A percentile compares a stretch with the other conserved stretches of the same genome.
Conservation (phyloP, 2,329 filamentous ascomycete genomes). For the Diplodia mutila region DNA sequence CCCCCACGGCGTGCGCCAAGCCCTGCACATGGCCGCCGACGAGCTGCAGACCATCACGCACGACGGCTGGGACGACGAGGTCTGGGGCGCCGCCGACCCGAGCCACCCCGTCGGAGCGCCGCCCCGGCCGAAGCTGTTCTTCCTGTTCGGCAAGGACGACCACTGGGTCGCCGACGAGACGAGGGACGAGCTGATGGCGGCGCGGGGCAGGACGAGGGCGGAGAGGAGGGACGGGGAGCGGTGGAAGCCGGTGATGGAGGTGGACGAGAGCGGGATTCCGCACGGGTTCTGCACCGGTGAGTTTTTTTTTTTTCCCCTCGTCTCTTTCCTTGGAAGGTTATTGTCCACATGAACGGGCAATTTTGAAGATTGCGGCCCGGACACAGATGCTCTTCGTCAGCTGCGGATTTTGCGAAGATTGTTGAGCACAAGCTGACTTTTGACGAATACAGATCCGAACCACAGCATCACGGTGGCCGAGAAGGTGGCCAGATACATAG, state of each 20-base stretch:
- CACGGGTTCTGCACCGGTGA: slow-evolving; percentile 64
- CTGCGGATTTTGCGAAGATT: too few species aligned
- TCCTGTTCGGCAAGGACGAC: slow-evolving; percentile 63
- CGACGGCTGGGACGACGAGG: slow-evolving; percentile 61
- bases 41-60: slow-evolving; percentile 61
- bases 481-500: slow-evolving; percentile 55
- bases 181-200: slow-evolving; percentile 57
- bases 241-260: slow-evolving; percentile 57
- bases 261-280: slow-evolving; percentile 59
- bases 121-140: slow-evolving; percentile 53
- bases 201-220: slow-evolving; percentile 41
- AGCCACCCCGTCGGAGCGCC: not conserved
- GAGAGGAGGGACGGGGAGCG: slow-evolving; percentile 35
- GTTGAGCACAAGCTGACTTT: not conserved
- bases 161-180: slow-evolving; percentile 65
- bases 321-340: too few species aligned
- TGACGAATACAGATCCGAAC: slow-evolving; percentile 39
- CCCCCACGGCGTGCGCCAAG: slow-evolving; percentile 55
- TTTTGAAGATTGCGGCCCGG: too few species aligned
- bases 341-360: too few species aligned
- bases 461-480: slow-evolving; percentile 54
- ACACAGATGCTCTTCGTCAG: too few species aligned
- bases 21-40: slow-evolving; percentile 62
- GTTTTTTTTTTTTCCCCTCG: slow-evolving; percentile 31
- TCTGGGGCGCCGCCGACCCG: slow-evolving; percentile 57